phyloP scores from a whole-genome alignment of 2,329 filamentous ascomycete species.

The Aphanocladium album region DNA sequence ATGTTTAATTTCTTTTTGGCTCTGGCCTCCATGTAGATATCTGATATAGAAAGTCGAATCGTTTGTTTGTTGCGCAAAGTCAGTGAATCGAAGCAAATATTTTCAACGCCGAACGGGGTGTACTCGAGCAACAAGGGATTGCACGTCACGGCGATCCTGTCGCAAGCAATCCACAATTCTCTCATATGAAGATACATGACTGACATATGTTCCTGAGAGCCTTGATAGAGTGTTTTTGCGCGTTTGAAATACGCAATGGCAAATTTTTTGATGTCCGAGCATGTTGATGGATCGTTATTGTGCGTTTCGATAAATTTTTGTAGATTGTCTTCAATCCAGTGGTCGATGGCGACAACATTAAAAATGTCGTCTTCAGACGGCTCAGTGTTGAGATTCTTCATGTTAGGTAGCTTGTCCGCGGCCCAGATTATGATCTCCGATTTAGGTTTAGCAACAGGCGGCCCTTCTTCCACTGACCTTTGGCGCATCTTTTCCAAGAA shows the following conservation, averaged over 20 bases:
- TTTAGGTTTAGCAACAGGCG: neutral
- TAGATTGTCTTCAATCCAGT: constrained; percentile 41
- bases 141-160: constrained; percentile 37
- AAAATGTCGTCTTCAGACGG: neutral
- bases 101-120: constrained; percentile 34
- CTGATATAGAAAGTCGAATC: constrained; percentile 40
- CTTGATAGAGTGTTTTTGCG: constrained; percentile 28
- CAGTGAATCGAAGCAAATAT: constrained; percentile 33
- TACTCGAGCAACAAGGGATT: constrained; percentile 42
- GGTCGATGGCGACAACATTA: constrained; percentile 38
- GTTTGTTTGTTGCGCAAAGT: constrained; percentile 38
- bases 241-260: constrained; percentile 30
- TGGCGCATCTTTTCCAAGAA: neutral
- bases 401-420: neutral
- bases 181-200: constrained; percentile 51
- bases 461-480: neutral
- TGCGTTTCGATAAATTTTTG: constrained; percentile 29
- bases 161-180: constrained; percentile 55
- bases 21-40: constrained; percentile 36
- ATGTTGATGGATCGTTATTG: constrained; percentile 19
- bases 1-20: neutral
- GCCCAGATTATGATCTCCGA: neutral
- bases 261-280: constrained; percentile 22
- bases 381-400: neutral
- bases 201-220: constrained; percentile 41